These are phyloP conservation scores for Fragaria ananassa DNA, from an alignment of 306 rosid species.

Conservation along the genomic window DNA sequence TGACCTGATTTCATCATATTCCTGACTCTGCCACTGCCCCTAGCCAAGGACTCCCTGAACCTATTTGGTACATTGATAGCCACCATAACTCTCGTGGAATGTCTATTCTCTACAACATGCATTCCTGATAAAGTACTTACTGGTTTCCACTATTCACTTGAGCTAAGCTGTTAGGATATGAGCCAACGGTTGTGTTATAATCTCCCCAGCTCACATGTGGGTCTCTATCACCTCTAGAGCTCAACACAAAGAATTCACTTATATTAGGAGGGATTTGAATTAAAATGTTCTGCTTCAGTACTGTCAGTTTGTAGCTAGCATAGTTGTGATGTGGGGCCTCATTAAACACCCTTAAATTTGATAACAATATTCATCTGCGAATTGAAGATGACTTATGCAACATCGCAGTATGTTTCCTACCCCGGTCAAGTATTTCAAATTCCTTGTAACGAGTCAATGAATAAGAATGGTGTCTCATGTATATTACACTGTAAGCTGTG, in stretches of 20 bases:
- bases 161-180: not conserved
- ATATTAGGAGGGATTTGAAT: not conserved
- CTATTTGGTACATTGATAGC: not conserved
- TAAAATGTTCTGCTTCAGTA: not conserved
- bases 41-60: not conserved
- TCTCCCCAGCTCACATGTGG: not conserved
- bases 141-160: not conserved
- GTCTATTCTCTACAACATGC: not conserved
- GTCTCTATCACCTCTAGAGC: not conserved
- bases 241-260: not conserved
- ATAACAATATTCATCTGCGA: not conserved
- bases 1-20: not conserved
- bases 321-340: not conserved
- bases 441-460: not conserved
- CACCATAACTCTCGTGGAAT: not conserved
- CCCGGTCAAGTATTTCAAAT: not conserved
- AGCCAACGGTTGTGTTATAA: not conserved
- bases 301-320: not conserved
- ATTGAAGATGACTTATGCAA: not conserved
- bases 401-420: not conserved
- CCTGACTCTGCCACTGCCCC: not conserved
- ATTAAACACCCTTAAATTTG: not conserved
- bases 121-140: not conserved
- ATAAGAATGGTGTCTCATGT: not conserved
- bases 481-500: not conserved